These are phyloP conservation scores for Tagetes patula DNA, from an alignment of 129 eudicot genomes.

Conservation along the genomic window DNA sequence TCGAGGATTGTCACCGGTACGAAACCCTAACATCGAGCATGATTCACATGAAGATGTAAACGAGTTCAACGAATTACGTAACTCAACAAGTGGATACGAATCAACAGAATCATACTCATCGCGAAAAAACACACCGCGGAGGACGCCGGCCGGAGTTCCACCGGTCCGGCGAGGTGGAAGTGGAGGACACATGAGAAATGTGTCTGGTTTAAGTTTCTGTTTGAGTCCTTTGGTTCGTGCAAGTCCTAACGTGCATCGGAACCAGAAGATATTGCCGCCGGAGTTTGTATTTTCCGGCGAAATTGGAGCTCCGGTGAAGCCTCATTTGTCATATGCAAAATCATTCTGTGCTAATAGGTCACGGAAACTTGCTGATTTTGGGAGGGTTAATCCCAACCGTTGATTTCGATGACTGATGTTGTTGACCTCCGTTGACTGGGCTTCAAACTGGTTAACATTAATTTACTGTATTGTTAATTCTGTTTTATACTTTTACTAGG, in stretches of 20 bases:
- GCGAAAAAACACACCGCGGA: slow-evolving; percentile 61
- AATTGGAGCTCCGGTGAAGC: slow-evolving; percentile 46
- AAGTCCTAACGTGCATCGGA: slow-evolving; percentile 67
- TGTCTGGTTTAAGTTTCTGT: slow-evolving; percentile 50
- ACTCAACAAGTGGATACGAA: slow-evolving; percentile 50
- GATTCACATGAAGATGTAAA: no score
- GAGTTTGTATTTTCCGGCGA: slow-evolving; percentile 50
- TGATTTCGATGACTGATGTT: slow-evolving; percentile 48
- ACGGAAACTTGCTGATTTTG: slow-evolving; percentile 76
- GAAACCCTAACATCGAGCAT: slow-evolving; percentile 36
- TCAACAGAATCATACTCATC: slow-evolving; percentile 25
- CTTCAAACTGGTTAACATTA: slow-evolving; percentile 17
- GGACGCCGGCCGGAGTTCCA: slow-evolving; percentile 26
- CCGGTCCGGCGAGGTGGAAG: slow-evolving; percentile 33
- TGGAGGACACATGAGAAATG: slow-evolving; percentile 33
- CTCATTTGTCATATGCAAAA: slow-evolving; percentile 45
- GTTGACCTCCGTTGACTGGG: slow-evolving; percentile 26
- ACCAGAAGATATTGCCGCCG: slow-evolving; percentile 51
- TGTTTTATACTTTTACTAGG: not conserved
- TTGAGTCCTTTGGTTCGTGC: slow-evolving; percentile 73
- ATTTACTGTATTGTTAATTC: not conserved
- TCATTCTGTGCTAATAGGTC: slow-evolving; percentile 65
- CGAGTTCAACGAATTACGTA: slow-evolving; percentile 28
- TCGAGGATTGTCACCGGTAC: slow-evolving; percentile 75
- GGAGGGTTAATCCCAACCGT: slow-evolving; percentile 52